phyloP scores from a whole-genome alignment of 2,329 filamentous ascomycete genomes.

The Huntiella savannae region DNA sequence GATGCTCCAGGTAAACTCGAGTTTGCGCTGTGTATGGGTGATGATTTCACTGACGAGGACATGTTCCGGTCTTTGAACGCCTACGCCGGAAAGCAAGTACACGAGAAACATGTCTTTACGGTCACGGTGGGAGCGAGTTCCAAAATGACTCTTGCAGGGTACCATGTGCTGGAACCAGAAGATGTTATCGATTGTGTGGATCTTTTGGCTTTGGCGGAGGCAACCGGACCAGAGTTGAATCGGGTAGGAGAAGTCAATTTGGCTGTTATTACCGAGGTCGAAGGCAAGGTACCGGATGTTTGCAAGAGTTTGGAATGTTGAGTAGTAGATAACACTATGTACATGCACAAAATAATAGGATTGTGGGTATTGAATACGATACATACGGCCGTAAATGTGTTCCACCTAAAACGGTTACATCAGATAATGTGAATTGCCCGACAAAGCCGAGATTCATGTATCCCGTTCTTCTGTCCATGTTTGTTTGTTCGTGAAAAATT shows the following conservation, averaged over 20 bases:
- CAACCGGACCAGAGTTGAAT: constrained; percentile 21
- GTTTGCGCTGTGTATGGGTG: constrained; percentile 79
- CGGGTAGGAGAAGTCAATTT: constrained; percentile 35
- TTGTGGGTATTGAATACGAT: too few relatives aligned
- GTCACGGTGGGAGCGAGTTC: constrained; percentile 83
- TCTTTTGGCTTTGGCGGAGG: constrained; percentile 31
- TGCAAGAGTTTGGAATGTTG: constrained; percentile 1
- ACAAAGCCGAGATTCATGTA: too few relatives aligned
- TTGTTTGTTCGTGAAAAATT: too few relatives aligned
- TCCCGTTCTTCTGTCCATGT: too few relatives aligned
- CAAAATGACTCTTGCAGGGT: constrained; percentile 77
- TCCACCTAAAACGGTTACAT: too few relatives aligned
- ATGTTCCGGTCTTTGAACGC: constrained; percentile 68
- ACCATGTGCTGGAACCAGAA: constrained; percentile 72
- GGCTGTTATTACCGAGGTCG: constrained; percentile 32
- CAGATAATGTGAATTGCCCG: too few relatives aligned
- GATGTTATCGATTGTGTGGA: constrained; percentile 61
- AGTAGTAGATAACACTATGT: neutral
- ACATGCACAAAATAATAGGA: too few relatives aligned
- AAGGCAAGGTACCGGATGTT: constrained; percentile 28
- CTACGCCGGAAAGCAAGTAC: constrained; percentile 32
- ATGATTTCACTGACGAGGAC: constrained; percentile 97
- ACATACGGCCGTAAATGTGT: too few relatives aligned
- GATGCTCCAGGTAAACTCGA: constrained; percentile 39
- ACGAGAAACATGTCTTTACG: constrained; percentile 55